A percentile compares a stretch with the other conserved stretches of the same genome.
These are phyloP conservation scores for Apiotrichum laibachii DNA, from an alignment of 1,284 basidiomycete genomes.

Conservation along the genomic window DNA sequence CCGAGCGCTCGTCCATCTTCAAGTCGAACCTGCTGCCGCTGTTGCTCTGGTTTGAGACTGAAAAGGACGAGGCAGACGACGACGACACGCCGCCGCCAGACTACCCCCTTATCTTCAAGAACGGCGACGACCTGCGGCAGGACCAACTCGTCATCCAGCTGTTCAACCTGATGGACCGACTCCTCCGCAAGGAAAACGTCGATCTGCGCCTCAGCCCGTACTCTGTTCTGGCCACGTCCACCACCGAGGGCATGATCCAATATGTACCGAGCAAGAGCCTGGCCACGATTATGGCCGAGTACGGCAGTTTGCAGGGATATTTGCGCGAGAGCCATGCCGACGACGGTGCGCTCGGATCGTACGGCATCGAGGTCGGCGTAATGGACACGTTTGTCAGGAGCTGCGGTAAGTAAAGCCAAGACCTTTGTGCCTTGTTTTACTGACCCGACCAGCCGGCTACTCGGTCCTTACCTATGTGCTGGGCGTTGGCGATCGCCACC, in stretches of 20 bases:
- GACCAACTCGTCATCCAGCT: conserved; percentile 34
- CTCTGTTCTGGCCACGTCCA: conserved; percentile 88
- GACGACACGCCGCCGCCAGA: conserved; percentile 50
- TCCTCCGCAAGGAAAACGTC: conserved; percentile 90
- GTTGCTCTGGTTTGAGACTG: conserved; percentile 80
- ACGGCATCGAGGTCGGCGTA: conserved; percentile 84
- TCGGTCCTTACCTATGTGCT: conserved; percentile 96
- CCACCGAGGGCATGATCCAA: conserved; percentile 91
- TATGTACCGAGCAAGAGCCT: conserved; percentile 95
- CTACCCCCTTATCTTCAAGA: conserved; percentile 96
- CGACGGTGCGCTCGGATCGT: conserved; percentile 86
- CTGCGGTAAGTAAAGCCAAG: conserved; percentile 69
- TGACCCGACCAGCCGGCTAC: conserved; percentile 72
- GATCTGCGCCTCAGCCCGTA: conserved; percentile 92
- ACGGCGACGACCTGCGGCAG: conserved; percentile 96
- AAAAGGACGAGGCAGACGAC: conserved; percentile 23
- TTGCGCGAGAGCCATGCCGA: conserved; percentile 81
- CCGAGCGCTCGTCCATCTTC: conserved; percentile 93
- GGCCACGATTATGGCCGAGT: conserved; percentile 86
- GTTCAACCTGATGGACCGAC: conserved; percentile 62
- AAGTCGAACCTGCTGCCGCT: conserved; percentile 95
- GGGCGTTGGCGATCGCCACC: conserved; percentile 94
- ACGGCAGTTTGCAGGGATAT: conserved; percentile 88
- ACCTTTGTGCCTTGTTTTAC: background rate
- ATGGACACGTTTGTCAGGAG: conserved; percentile 96